Percentiles rank a stretch among this genome's conserved stretches.
phyloP scores from a whole-genome alignment of 192 early-diverging fungal species.

The Geranomyces variabilis region DNA sequence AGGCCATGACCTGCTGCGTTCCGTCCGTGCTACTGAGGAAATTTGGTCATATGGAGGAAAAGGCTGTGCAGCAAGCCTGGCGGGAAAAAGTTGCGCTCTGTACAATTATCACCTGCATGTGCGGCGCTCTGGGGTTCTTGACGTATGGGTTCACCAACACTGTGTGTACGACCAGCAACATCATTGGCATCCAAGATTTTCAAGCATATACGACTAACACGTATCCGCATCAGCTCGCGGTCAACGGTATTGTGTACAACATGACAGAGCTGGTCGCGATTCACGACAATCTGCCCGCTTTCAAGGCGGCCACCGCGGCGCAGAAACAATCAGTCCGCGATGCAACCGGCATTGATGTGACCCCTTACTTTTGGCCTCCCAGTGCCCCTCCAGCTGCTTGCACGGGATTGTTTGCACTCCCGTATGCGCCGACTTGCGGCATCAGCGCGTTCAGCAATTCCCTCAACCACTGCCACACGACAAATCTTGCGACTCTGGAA shows the following conservation, averaged over 20 bases:
- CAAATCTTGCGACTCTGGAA: not conserved
- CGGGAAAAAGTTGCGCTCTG: slow-evolving; percentile 94
- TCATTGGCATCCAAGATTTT: slow-evolving; percentile 16
- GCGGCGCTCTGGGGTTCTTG: slow-evolving; percentile 50
- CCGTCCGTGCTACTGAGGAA: slow-evolving; percentile 63
- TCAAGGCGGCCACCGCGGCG: not conserved
- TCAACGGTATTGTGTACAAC: slow-evolving; percentile 46
- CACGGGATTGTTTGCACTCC: slow-evolving; percentile 5
- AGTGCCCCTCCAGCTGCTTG: slow-evolving; percentile 10
- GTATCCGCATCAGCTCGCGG: slow-evolving; percentile 20
- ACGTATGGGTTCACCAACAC: slow-evolving; percentile 50
- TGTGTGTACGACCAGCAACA: slow-evolving; percentile 17
- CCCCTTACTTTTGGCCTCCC: slow-evolving; percentile 33
- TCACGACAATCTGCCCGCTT: slow-evolving; percentile 30
- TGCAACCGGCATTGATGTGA: slow-evolving; percentile 37
- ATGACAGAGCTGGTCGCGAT: slow-evolving; percentile 21
- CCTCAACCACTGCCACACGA: slow-evolving; percentile 33
- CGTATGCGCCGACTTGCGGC: slow-evolving; percentile 26
- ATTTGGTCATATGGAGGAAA: slow-evolving; percentile 73
- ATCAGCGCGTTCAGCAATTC: slow-evolving; percentile 11
- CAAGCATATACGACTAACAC: slow-evolving; percentile 11
- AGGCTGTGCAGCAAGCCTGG: slow-evolving; percentile 88
- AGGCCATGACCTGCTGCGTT: slow-evolving; percentile 74
- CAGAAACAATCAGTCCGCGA: not conserved
- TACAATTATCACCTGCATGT: slow-evolving; percentile 79